Conservation (phyloP, 495 filamentous ascomycete genomes). For the Cladorrhinum samala region DNA sequence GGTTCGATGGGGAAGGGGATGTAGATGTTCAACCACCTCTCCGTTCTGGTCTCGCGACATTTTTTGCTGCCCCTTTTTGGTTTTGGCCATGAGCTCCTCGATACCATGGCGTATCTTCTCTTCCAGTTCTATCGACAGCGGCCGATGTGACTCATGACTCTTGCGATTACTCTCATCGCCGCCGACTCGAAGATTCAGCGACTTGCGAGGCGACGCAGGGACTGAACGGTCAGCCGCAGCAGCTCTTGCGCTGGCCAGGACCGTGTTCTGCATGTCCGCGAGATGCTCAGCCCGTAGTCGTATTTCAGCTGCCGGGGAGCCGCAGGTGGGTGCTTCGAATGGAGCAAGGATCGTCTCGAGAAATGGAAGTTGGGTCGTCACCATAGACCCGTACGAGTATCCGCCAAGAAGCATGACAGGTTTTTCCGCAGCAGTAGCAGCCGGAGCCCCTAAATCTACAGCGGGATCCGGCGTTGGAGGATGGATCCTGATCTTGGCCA, state of each 20-base stretch:
- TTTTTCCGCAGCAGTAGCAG: neutral
- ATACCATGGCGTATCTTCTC: constrained; percentile 36
- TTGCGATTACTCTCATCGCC: constrained; percentile 32
- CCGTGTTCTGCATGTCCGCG: constrained; percentile 46
- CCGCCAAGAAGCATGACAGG: constrained; percentile 60
- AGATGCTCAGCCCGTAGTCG: constrained; percentile 58
- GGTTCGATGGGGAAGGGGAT: constrained; percentile 17
- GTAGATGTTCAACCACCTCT: constrained; percentile 14
- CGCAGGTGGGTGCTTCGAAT: constrained; percentile 47
- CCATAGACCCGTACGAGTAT: constrained; percentile 88
- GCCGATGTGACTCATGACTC: constrained; percentile 24
- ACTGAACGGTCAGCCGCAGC: constrained; percentile 17
- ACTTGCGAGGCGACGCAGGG: constrained; percentile 23
- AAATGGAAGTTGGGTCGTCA: constrained; percentile 65
- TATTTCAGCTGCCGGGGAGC: constrained; percentile 57
- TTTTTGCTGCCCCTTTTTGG: constrained; percentile 23
- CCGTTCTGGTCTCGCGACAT: constrained; percentile 5
- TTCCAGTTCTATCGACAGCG: constrained; percentile 25
- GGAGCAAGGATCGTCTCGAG: constrained; percentile 50
- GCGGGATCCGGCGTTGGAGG: constrained; percentile 6
- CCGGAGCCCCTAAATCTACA: neutral
- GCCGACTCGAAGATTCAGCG: constrained; percentile 32
- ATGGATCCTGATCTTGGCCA: constrained; percentile 3
- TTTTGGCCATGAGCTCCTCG: constrained; percentile 32
- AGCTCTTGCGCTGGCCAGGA: constrained; percentile 21